These are phyloP conservation scores for Hypoxylon subgilvum DNA, from an alignment of 495 filamentous ascomycete genomes.

Conservation along the genomic window DNA sequence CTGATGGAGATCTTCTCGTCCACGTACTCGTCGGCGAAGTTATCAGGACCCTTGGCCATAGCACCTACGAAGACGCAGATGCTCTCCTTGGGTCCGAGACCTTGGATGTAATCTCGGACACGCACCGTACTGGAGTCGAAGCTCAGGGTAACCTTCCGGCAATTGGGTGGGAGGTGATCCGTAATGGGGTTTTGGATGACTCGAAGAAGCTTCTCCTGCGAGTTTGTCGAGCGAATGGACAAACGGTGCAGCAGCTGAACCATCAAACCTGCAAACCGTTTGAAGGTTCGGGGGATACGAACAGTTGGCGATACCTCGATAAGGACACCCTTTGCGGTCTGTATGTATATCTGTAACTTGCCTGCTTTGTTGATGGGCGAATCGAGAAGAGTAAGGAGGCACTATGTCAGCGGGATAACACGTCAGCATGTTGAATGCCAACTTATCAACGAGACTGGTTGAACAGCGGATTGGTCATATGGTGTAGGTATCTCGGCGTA, in stretches of 20 bases:
- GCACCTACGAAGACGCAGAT: conserved; percentile 97
- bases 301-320: conserved; percentile 98
- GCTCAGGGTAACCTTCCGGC: conserved; percentile 94
- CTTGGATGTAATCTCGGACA: conserved; percentile 84
- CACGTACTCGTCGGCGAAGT: conserved; percentile 92
- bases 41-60: conserved; percentile 95
- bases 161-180: conserved; percentile 94
- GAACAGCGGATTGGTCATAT: conserved; percentile 12
- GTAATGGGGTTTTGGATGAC: conserved; percentile 98
- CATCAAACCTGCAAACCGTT: conserved; percentile 98
- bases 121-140: conserved; percentile 88
- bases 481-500: conserved; percentile 53
- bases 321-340: conserved; percentile 92
- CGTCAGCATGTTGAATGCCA: conserved; percentile 53
- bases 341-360: conserved; percentile 96
- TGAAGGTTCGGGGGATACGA: conserved; percentile 96
- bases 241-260: conserved; percentile 97
- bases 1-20: conserved; percentile 98
- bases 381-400: conserved; percentile 94
- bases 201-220: conserved; percentile 94
- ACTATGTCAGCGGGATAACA: conserved; percentile 61
- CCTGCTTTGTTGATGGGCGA: conserved; percentile 98
- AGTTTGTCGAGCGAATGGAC: conserved; percentile 92
- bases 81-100: conserved; percentile 80
- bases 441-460: conserved; percentile 30